Evolutionary conservation across 139 green algal species (phyloP).

Genomic region (Micromonas commoda): DNA sequence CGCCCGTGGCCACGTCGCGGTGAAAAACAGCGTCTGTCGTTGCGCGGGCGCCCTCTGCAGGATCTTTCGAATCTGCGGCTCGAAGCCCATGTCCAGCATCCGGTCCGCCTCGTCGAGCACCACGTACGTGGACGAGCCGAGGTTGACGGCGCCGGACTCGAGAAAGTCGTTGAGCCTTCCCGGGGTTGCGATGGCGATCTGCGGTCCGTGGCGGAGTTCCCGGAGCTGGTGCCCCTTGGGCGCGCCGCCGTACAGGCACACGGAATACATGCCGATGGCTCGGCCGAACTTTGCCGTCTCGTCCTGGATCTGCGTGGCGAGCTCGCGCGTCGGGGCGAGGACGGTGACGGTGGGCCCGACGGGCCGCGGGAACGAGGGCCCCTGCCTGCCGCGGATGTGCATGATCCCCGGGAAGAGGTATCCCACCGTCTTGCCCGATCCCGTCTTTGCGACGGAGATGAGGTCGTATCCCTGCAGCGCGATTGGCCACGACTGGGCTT

Average conservation of each 20-base stretch:
- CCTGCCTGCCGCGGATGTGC: constrained; percentile 50
- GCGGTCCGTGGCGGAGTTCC: constrained; percentile 62
- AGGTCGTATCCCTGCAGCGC: constrained; percentile 70
- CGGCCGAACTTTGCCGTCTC: constrained; percentile 81
- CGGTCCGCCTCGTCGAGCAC: constrained; percentile 91
- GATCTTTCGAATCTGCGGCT: constrained; percentile 88
- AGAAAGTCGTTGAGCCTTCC: constrained; percentile 90
- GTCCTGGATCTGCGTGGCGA: constrained; percentile 83
- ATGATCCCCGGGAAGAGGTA: constrained; percentile 77
- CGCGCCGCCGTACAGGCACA: constrained; percentile 82
- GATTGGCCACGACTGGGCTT: constrained; percentile 76
- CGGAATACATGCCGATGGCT: constrained; percentile 61
- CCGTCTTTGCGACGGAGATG: constrained; percentile 80
- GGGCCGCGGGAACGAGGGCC: constrained; percentile 40
- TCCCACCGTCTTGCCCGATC: constrained; percentile 74
- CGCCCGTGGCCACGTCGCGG: constrained; percentile 72
- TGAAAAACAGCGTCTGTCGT: constrained; percentile 83
- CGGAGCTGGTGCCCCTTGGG: constrained; percentile 77
- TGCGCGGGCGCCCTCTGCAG: constrained; percentile 49
- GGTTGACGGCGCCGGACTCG: constrained; percentile 48
- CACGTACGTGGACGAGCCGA: constrained; percentile 59
- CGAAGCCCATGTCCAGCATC: constrained; percentile 95
- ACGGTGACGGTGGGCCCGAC: constrained; percentile 68
- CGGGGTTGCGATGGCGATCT: constrained; percentile 84
- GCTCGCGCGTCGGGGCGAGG: constrained; percentile 84